These are phyloP conservation scores for Trematosphaeria pertusa DNA, from an alignment of 2,329 filamentous ascomycete species.

Conservation along the genomic window DNA sequence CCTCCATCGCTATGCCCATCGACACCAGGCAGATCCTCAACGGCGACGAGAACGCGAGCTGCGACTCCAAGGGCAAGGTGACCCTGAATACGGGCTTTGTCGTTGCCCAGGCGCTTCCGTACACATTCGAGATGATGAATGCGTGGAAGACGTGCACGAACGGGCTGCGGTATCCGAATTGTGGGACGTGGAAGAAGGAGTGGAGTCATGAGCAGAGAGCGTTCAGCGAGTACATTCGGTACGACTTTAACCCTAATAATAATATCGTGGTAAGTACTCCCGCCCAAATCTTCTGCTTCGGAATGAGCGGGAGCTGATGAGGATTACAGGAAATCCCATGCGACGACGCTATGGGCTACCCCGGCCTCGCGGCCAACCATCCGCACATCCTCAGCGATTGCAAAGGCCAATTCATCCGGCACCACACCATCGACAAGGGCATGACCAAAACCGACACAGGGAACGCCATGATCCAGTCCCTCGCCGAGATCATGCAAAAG, in stretches of 20 bases:
- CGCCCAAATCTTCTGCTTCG: not conserved
- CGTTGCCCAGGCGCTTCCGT: conserved; percentile 41
- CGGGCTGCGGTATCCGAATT: conserved; percentile 33
- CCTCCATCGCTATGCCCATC: conserved; percentile 51
- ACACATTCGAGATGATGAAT: conserved; percentile 34
- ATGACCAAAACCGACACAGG: not conserved
- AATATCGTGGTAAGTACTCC: conserved; percentile 24
- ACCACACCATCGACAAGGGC: conserved; percentile 32
- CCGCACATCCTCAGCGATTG: conserved; percentile 29
- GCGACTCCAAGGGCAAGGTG: conserved; percentile 43
- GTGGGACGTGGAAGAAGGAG: conserved; percentile 32
- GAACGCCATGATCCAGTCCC: conserved; percentile 2
- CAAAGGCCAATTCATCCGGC: conserved; percentile 36
- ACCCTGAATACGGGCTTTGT: conserved; percentile 52
- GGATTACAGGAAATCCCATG: conserved; percentile 38
- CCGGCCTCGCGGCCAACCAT: conserved; percentile 24
- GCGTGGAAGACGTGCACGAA: conserved; percentile 41
- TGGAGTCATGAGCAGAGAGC: conserved; percentile 45
- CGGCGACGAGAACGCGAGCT: conserved; percentile 31
- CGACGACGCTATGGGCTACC: conserved; percentile 45
- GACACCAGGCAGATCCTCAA: conserved; percentile 16
- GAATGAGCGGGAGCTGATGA: no score
- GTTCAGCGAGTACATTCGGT: conserved; percentile 42
- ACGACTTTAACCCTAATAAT: conserved; percentile 38
- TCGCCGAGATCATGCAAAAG: conserved; percentile 5